phyloP scores from a whole-genome alignment of 768 basidiomycete species.

The Boletus reticuloceps region DNA sequence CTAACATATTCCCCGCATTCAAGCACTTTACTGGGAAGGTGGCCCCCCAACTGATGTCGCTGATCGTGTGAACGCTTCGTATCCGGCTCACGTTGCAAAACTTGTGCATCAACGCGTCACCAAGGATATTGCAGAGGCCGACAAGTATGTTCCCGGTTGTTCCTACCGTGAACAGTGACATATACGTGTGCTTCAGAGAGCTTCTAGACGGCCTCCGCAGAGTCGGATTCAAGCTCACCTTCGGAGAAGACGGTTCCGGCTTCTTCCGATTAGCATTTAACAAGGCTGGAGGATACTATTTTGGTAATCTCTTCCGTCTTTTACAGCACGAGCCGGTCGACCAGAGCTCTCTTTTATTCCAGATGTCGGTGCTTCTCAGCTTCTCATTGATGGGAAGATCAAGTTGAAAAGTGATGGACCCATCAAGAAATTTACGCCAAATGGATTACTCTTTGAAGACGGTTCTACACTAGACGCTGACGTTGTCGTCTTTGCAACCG shows the following conservation, averaged over 20 bases:
- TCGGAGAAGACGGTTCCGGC: conserved; percentile 52
- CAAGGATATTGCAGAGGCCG: conserved; percentile 48
- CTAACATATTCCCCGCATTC: not conserved
- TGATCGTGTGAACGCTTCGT: conserved; percentile 50
- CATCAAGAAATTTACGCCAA: conserved; percentile 34
- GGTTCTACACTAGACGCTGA: conserved; percentile 44
- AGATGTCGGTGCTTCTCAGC: conserved; percentile 42
- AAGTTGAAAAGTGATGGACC: conserved; percentile 35
- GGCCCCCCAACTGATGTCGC: conserved; percentile 49
- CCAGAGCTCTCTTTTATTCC: not conserved
- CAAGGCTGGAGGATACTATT: conserved; percentile 63
- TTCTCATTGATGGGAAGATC: conserved; percentile 46
- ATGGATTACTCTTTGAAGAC: conserved; percentile 23
- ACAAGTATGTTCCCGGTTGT: conserved; percentile 40
- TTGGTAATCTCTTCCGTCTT: conserved; percentile 39
- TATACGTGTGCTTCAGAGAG: conserved; percentile 31
- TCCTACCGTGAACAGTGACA: not conserved
- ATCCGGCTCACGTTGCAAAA: conserved; percentile 35
- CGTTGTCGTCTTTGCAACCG: conserved; percentile 30
- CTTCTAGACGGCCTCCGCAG: conserved; percentile 54
- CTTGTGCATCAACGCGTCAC: conserved; percentile 36
- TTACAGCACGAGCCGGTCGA: not conserved
- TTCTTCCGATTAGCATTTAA: conserved; percentile 46
- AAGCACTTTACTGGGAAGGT: conserved; percentile 43
- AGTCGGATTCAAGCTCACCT: conserved; percentile 54